Base-by-base conservation (phyloP, 1,284 basidiomycete species). In the Mycena citricolor region DNA sequence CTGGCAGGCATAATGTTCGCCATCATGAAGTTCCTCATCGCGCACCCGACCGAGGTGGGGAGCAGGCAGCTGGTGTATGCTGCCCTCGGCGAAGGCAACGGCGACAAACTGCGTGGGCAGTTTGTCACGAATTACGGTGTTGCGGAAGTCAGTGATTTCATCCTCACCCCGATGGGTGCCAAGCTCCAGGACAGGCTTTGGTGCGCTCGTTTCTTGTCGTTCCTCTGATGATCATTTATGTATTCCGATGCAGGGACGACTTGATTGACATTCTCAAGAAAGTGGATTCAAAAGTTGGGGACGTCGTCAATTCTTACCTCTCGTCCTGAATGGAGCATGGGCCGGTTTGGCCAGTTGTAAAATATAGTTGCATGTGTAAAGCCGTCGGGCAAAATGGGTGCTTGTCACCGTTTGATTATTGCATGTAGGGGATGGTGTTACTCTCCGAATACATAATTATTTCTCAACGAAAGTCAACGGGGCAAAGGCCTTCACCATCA, bases 81-180 rank as follows among this genome's bases (percentile, higher is more conserved):
- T 5, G 67, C 70, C 0, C 44, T 73, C 12, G 66, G 63, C 7
- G 62, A 61, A 59, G 21, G 61, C 8, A 49, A 58, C 14, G 42
- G 31, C 14, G 63, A 62, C n/a, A 49, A 49, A 28, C 47, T 75
- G 50, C 62, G 63, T 12, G 76, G 73, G 1, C 65, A 58, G 8
- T 77, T 62, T 42, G 38, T 74, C 4, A 55, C 49, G 17, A 30
- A 35, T 1, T 50, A 57, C 10, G 20, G 51, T 1, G 54, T 73
- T 3, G 40, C 45, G 6, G 71, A 76, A 43, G 65, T 70, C 2
- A 70, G 73, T 23, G 71, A 77, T 55, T 73, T 65, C 42, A 66
- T 72, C 1, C 46, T 76, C 2, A 66, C 70, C 19, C 54, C 67
- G 10, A 61, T 70, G 17, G 77, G 76, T 0, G 55, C 56, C 48